Evolutionary conservation across 75 land plant species (phyloP), one percentile per base, ranked within the genome.

Genomic region (Pinus taeda): DNA sequence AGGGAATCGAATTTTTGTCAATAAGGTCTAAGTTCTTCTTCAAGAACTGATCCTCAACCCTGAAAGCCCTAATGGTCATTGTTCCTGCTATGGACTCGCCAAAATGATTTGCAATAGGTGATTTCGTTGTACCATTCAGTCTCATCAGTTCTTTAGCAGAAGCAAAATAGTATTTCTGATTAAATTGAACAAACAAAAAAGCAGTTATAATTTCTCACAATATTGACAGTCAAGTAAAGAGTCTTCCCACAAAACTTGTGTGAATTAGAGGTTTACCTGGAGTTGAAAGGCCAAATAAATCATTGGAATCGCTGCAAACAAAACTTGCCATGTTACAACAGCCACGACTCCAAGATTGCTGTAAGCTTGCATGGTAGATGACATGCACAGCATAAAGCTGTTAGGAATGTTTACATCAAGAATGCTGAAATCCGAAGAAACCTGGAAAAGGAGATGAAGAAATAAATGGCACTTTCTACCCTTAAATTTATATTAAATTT

Each of bases 51-150:
- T 74, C 77, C 17, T 63, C 26, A 58, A 80, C 80, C 30, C 74
- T 78, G 75, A 86, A 84, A 36, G 83, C 86, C 29, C 83, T 81
- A 33, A 86, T 86, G 11, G 88, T 86, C 73, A 81, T 76, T 22
- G 83, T 77, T 4, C 88, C 88, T 24, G 76, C 57, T 36, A 86
- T 81, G 57, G 86, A 79, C 73, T 86, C 83, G 0, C 70, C 79
- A 26, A 81, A 83, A 67, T 71, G 76, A 67, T 86, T 80, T 57
- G 84, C 75, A 12, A 86, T 84, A 3, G 86, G 86, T 3, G 88
- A 86, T 58, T 86, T 86, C 12, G 88, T 86, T 15, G 79, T 80
- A 7, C 81, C 83, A 74, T 83, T 81, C 63, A 86, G 45, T 57
- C 86, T 82, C 78, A 81, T 85, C 58, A 86, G 59, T 74, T 86